phyloP scores from a whole-genome alignment of 805 yeast genomes.

The Helenozyma rhizophorensis region DNA sequence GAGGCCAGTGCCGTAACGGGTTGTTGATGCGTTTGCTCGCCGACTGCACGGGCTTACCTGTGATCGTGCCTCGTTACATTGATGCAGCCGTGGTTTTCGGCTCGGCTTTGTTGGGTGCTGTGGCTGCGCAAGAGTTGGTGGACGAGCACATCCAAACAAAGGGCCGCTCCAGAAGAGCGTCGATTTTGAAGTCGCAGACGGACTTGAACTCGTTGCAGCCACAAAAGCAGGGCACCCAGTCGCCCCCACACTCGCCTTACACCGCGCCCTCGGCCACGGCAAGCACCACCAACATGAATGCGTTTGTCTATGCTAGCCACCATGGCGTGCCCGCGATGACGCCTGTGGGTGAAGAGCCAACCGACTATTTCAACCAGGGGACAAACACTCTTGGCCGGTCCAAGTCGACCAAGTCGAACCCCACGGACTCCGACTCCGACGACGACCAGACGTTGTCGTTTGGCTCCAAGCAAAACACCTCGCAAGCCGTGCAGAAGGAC shows the following conservation, averaged over 20 bases:
- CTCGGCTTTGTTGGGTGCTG: slow-evolving; percentile 91
- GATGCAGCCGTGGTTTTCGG: slow-evolving; percentile 98
- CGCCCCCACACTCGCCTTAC: slow-evolving; percentile 57
- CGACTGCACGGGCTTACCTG: slow-evolving; percentile 87
- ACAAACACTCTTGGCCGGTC: slow-evolving; percentile 1
- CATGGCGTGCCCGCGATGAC: slow-evolving; percentile 33
- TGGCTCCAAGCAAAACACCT: slow-evolving; percentile 48
- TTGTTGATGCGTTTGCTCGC: slow-evolving; percentile 85
- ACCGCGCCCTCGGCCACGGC: slow-evolving; percentile 81
- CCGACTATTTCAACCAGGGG: slow-evolving; percentile 37
- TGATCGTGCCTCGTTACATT: slow-evolving; percentile 88
- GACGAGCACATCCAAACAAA: slow-evolving; percentile 28
- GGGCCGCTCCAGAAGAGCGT: slow-evolving; percentile 35
- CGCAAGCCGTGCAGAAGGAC: slow-evolving; percentile 43
- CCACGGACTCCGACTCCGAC: slow-evolving; percentile 32
- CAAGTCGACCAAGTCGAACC: slow-evolving; percentile 2
- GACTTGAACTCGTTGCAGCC: slow-evolving; percentile 19
- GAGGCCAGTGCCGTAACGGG: slow-evolving; percentile 95
- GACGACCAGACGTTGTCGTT: slow-evolving; percentile 54
- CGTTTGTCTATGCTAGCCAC: slow-evolving; percentile 40
- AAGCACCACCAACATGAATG: slow-evolving; percentile 52
- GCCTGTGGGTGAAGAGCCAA: slow-evolving; percentile 34
- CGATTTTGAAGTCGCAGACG: slow-evolving; percentile 29
- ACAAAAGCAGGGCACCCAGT: slow-evolving; percentile 6
- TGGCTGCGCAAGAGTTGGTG: slow-evolving; percentile 71